Evolutionary conservation across 176 grass and related monocot genomes (phyloP).

Genomic region (Avena sativa): DNA sequence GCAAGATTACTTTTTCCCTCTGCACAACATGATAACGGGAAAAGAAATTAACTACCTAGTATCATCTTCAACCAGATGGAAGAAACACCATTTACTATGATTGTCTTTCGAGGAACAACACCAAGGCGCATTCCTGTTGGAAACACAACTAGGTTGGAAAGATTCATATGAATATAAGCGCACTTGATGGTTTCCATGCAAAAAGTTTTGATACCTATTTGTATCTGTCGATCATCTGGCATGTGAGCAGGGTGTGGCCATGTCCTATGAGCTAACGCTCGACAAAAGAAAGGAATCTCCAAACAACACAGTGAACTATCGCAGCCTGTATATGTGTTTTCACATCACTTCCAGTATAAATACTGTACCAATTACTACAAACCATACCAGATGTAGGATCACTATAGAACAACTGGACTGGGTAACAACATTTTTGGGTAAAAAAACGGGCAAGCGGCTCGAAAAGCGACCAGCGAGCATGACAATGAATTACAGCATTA

Average conservation of each 20-base stretch:
- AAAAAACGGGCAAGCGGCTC: not conserved
- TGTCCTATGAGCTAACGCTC: not conserved
- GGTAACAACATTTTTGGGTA: constrained; percentile 17
- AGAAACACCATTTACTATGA: too few species aligned
- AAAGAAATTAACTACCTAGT: too few species aligned
- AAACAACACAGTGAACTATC: not conserved
- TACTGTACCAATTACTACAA: not conserved
- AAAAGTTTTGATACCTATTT: not conserved
- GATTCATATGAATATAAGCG: too few species aligned
- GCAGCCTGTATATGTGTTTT: not conserved
- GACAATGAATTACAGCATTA: constrained; percentile 27
- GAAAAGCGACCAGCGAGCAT: not conserved
- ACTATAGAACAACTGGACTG: not conserved
- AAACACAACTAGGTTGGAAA: too few species aligned
- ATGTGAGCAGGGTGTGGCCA: not conserved
- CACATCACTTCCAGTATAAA: not conserved
- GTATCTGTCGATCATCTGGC: not conserved
- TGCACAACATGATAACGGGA: too few species aligned
- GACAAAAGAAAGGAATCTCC: not conserved
- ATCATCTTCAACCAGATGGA: too few species aligned
- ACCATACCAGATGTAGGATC: not conserved
- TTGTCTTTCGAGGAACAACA: too few species aligned
- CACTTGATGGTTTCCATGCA: not conserved
- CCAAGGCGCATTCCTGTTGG: too few species aligned
- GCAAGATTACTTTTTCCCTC: too few species aligned